phyloP scores from a whole-genome alignment of 192 early-diverging fungal species.

The Coemansia sp. region DNA sequence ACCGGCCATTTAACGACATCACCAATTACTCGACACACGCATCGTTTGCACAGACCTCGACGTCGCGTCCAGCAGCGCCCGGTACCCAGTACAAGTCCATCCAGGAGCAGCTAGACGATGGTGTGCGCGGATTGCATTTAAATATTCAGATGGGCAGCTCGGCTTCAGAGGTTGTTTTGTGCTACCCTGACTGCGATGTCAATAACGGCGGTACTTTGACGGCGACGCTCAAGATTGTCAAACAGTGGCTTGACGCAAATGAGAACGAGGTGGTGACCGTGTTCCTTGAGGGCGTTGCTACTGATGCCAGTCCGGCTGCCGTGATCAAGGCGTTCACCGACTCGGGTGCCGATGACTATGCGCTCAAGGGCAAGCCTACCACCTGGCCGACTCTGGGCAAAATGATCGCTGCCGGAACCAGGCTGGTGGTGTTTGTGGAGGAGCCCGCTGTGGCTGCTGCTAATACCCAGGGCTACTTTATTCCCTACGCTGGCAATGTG shows the following conservation, averaged over 20 bases:
- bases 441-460: slow-evolving; percentile 22
- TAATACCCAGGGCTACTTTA: slow-evolving; percentile 36
- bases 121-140: slow-evolving; percentile 45
- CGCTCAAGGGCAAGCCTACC: slow-evolving; percentile 23
- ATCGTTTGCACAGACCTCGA: slow-evolving; percentile 32
- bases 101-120: slow-evolving; percentile 38
- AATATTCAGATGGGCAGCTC: slow-evolving; percentile 33
- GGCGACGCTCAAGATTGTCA: slow-evolving; percentile 31
- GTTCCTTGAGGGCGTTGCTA: slow-evolving; percentile 30
- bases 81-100: slow-evolving; percentile 48
- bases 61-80: slow-evolving; percentile 11
- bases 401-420: slow-evolving; percentile 35
- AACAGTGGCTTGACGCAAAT: slow-evolving; percentile 39
- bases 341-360: slow-evolving; percentile 33
- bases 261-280: slow-evolving; percentile 42
- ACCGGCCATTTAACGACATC: slow-evolving; percentile 43
- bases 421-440: slow-evolving; percentile 48
- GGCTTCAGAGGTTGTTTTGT: slow-evolving; percentile 22
- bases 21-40: slow-evolving; percentile 40
- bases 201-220: slow-evolving; percentile 37
- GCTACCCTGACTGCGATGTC: slow-evolving; percentile 42
- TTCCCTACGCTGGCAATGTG: slow-evolving; percentile 21
- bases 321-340: slow-evolving; percentile 33
- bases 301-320: slow-evolving; percentile 21
- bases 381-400: slow-evolving; percentile 35